Conservation (phyloP, 768 basidiomycete genomes). For the Gymnopilus junonius region DNA sequence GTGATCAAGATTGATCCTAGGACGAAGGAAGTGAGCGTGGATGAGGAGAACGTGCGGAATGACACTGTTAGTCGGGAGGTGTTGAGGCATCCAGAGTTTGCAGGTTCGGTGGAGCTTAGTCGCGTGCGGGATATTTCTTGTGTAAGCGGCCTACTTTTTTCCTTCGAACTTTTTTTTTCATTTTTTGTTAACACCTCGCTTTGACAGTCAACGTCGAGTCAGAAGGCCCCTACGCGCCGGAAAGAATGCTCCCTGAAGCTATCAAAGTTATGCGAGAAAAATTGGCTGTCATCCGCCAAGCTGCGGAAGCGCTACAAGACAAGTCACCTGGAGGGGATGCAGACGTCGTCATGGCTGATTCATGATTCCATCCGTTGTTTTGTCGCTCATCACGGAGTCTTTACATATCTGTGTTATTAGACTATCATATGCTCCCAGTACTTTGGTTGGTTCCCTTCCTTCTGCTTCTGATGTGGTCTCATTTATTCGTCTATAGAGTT, state of each 20-base stretch:
- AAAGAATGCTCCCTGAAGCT: constrained; percentile 81
- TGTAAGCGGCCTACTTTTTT: constrained; percentile 63
- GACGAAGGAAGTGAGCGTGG: constrained; percentile 65
- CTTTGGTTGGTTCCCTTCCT: neutral
- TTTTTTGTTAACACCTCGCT: neutral
- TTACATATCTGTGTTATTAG: neutral
- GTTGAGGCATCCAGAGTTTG: constrained; percentile 89
- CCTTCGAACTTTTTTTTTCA: neutral
- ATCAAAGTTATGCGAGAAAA: constrained; percentile 85
- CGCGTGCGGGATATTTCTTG: constrained; percentile 92
- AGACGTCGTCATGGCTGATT: constrained; percentile 57
- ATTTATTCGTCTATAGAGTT: neutral
- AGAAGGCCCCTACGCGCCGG: constrained; percentile 85
- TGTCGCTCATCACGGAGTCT: neutral
- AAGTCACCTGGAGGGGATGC: constrained; percentile 36
- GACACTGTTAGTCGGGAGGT: constrained; percentile 95
- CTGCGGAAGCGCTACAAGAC: constrained; percentile 60
- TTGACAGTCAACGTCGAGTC: constrained; percentile 86
- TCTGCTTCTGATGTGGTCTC: neutral
- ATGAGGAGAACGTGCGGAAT: constrained; percentile 68
- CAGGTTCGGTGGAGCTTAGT: constrained; percentile 78
- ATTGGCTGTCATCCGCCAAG: constrained; percentile 59
- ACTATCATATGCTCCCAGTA: neutral
- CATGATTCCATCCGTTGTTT: constrained; percentile 3
- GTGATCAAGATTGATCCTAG: constrained; percentile 67